Evolutionary conservation across 345 rosid species (phyloP).

Genomic region (Turritis glabra): DNA sequence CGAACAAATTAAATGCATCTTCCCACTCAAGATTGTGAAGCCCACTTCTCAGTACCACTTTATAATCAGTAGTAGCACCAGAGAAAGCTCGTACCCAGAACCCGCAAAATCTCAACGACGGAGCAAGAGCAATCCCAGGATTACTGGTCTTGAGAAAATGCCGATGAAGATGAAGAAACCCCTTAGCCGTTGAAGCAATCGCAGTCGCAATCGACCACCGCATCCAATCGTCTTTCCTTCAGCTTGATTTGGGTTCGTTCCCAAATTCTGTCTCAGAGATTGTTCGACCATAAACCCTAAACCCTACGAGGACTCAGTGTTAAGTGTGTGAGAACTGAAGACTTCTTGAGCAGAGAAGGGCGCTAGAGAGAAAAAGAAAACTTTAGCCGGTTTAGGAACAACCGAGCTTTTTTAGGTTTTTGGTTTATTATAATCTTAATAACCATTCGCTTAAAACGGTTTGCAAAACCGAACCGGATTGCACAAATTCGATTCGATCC

Average conservation of each 20-base stretch:
- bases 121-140: conserved; percentile 15
- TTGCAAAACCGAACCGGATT: neutral
- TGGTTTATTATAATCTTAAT: no score
- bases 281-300: conserved; percentile 37
- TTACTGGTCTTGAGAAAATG: conserved; percentile 19
- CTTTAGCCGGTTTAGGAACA: conserved; percentile 17
- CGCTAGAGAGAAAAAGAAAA: neutral
- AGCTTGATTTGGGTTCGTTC: conserved; percentile 28
- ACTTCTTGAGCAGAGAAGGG: conserved; percentile 14
- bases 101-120: conserved; percentile 9
- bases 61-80: neutral
- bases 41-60: conserved; percentile 21
- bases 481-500: neutral
- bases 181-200: conserved; percentile 35
- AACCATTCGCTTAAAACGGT: conserved; percentile 6
- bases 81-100: conserved; percentile 14
- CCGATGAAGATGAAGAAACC: conserved; percentile 26
- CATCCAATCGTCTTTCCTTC: conserved; percentile 31
- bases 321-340: neutral
- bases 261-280: neutral
- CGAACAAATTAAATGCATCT: conserved; percentile 26
- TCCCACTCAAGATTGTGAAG: neutral
- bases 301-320: conserved; percentile 24
- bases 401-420: neutral
- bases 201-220: conserved; percentile 35